Base-by-base conservation (phyloP, 495 filamentous ascomycete genomes). In the Aspergillus haitiensis region DNA sequence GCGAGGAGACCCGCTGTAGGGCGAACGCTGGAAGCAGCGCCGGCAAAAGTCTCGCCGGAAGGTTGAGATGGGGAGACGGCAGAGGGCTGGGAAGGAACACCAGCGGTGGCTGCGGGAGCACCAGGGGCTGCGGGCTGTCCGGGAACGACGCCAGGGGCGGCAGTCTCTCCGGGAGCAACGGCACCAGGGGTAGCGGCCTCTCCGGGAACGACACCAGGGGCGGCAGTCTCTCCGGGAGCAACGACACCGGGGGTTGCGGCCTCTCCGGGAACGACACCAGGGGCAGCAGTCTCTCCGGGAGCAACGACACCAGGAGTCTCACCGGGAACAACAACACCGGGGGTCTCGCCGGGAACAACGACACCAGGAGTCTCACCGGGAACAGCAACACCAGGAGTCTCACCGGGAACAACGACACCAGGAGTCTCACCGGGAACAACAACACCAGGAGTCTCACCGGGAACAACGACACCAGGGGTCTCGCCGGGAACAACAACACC, bases 1-100 rank as follows among this genome's bases (percentile, higher is more conserved):
- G 70, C 69, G 54, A 77, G 66, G 58, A 78, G 52, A 46, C 75
- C 72, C 54, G 56, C 70, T 40, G 69, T 64, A 54, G 75, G 75
- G 69, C 73, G 66, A 59, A 70, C 57, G 62, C 27, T 70, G 56
- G 67, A 65, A 45, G 70, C 75, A 63, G 70, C 73, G 56, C 73
- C 75, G 34, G 61, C 66, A 69, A 75, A 73, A 36, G 55, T 52
- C 39, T 59, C 9, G 50, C 60, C 47, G 49, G 63, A 36, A 37
- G 63, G 65, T 37, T 56, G 18, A 36, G 47, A 60, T 18, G 68
- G 68, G 11, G 62, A 63, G 45, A 64, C 60, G 21, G 59, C 64
- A 35, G 61, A 55, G 15, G 66, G 60, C 27, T 49, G 13, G 21
- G 36, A 35, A 9, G 44, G 44, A 2, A 13, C 37, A 3, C 37